Conservation (phyloP, 768 basidiomycete genomes). For the Boletus insuetus region DNA sequence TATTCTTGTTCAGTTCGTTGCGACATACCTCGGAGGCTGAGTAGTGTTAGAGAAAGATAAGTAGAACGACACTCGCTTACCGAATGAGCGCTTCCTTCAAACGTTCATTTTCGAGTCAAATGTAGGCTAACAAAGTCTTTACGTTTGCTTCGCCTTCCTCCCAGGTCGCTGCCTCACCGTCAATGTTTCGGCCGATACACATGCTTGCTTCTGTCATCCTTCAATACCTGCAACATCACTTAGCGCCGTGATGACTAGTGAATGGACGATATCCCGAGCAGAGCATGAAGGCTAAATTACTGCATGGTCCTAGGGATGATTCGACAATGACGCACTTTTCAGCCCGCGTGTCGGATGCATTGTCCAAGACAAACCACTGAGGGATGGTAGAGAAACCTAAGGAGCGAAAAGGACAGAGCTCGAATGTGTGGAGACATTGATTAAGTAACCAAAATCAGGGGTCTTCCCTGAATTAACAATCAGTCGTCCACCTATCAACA, state of each 20-base stretch:
- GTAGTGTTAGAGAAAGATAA: neutral
- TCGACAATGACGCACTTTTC: too few relatives aligned
- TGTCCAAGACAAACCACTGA: too few relatives aligned
- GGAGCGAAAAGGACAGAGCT: too few relatives aligned
- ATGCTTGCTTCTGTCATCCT: constrained; percentile 47
- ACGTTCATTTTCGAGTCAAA: constrained; percentile 91
- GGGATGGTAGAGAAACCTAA: too few relatives aligned
- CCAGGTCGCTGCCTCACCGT: constrained; percentile 16
- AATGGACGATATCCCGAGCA: too few relatives aligned
- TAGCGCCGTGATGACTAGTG: constrained; percentile 25
- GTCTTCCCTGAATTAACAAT: too few relatives aligned
- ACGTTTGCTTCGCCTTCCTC: constrained; percentile 34
- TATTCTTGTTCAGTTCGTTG: constrained; percentile 87
- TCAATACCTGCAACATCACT: constrained; percentile 79
- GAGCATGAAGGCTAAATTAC: too few relatives aligned
- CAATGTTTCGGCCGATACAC: neutral
- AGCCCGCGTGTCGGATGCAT: too few relatives aligned
- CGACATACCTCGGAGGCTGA: constrained; percentile 82
- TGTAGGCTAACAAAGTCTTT: constrained; percentile 63
- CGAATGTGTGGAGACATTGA: too few relatives aligned
- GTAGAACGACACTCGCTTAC: constrained; percentile 36
- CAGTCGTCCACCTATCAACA: too few relatives aligned
- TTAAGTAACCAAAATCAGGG: too few relatives aligned
- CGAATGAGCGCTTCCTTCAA: constrained; percentile 91
- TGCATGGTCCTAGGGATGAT: too few relatives aligned